Percentiles rank a stretch among this genome's conserved stretches.
Conservation (phyloP, 805 yeast species). For the Helenozyma rhizophorensis region DNA sequence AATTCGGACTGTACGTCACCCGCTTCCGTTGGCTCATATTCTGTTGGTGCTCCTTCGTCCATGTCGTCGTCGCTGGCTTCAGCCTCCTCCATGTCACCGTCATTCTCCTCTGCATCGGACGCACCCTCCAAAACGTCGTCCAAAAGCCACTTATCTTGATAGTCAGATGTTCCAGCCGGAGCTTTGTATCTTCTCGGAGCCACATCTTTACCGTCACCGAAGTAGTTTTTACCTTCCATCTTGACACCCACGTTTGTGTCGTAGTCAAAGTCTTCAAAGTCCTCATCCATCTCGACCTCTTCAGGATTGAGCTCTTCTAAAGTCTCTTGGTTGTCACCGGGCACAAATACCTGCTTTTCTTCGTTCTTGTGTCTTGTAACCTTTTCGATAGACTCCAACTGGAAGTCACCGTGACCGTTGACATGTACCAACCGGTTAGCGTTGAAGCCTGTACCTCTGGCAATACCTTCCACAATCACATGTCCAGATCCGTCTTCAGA, state of each 20-base stretch:
- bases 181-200: constrained; percentile 34
- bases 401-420: constrained; percentile 89
- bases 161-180: constrained; percentile 72
- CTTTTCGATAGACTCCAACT: constrained; percentile 62
- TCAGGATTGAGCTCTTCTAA: constrained; percentile 59
- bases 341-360: constrained; percentile 18
- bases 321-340: constrained; percentile 47
- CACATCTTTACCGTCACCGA: constrained; percentile 22
- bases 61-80: constrained; percentile 31
- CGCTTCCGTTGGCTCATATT: constrained; percentile 44
- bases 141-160: constrained; percentile 71
- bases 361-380: constrained; percentile 23
- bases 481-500: constrained; percentile 26
- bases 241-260: constrained; percentile 41
- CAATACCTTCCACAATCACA: constrained; percentile 72
- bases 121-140: constrained; percentile 49
- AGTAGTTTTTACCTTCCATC: constrained; percentile 54
- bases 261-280: constrained; percentile 21
- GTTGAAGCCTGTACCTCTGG: constrained; percentile 81
- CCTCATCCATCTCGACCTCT: constrained; percentile 43
- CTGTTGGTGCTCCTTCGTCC: constrained; percentile 24
- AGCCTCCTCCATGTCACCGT: constrained; percentile 30
- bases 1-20: constrained; percentile 41
- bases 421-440: constrained; percentile 76
- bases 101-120: constrained; percentile 42